These are phyloP conservation scores for Curvularia sp. DNA, from an alignment of 2,329 filamentous ascomycete genomes.

Conservation along the genomic window DNA sequence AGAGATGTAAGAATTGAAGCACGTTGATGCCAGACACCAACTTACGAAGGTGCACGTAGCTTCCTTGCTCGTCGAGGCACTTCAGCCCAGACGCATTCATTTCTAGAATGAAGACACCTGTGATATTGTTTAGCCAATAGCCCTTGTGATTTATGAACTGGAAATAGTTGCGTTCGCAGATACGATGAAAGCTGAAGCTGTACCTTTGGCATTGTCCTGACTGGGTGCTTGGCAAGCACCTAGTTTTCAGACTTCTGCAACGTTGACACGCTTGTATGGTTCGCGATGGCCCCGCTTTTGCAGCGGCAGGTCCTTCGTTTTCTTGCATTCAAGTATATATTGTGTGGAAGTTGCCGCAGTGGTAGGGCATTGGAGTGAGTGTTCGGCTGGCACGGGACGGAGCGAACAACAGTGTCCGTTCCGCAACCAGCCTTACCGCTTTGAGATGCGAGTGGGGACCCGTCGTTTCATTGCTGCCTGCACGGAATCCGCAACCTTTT, in stretches of 20 bases:
- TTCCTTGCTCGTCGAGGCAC: slow-evolving; percentile 35
- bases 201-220: slow-evolving; percentile 43
- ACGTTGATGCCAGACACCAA: neutral
- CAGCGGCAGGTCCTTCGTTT: slow-evolving; percentile 24
- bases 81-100: slow-evolving; percentile 46
- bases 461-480: neutral
- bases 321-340: slow-evolving; percentile 34
- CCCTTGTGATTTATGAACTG: neutral
- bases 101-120: slow-evolving; percentile 37
- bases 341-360: neutral
- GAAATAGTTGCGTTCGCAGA: neutral
- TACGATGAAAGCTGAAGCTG: slow-evolving; percentile 1
- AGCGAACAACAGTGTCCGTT: slow-evolving; percentile 7
- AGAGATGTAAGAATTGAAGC: neutral
- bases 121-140: slow-evolving; percentile 6
- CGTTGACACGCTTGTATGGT: slow-evolving; percentile 45
- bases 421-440: slow-evolving; percentile 8
- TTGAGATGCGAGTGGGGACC: neutral
- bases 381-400: slow-evolving; percentile 17
- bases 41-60: slow-evolving; percentile 44
- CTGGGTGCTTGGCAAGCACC: slow-evolving; percentile 42
- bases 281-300: slow-evolving; percentile 23
- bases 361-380: neutral
- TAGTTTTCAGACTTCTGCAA: slow-evolving; percentile 45
- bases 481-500: neutral